These are phyloP conservation scores for Schizophyllum amplum DNA, from an alignment of 1,284 basidiomycete genomes.

Conservation along the genomic window DNA sequence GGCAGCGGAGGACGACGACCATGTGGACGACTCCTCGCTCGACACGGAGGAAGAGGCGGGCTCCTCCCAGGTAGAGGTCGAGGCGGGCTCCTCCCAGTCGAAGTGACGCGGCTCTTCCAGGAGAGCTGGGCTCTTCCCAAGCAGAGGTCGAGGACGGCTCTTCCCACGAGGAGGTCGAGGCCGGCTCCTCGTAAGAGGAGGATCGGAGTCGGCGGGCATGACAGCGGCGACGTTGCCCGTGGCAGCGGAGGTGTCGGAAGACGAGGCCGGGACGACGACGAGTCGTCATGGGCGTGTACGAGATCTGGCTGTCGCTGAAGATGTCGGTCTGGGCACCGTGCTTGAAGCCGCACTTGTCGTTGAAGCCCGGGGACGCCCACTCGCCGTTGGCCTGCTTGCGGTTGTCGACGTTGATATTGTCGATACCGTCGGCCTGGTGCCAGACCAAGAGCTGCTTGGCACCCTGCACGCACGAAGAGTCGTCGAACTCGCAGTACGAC, in stretches of 20 bases:
- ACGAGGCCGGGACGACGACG: not conserved
- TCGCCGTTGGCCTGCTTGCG: conserved; percentile 24
- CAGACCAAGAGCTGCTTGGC: conserved; percentile 43
- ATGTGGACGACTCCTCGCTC: not conserved
- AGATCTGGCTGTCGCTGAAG: conserved; percentile 17
- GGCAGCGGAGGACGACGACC: not conserved
- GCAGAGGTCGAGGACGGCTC: not conserved
- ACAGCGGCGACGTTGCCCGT: not conserved
- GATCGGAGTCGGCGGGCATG: too few relatives aligned
- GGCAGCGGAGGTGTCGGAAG: too few relatives aligned
- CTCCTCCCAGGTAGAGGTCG: not conserved
- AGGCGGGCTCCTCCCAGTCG: not conserved
- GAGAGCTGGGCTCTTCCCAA: not conserved
- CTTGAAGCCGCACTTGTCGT: conserved; percentile 32
- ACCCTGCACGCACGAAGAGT: conserved; percentile 28
- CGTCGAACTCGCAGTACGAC: conserved; percentile 37
- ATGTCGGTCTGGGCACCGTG: conserved; percentile 36
- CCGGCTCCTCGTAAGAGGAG: not conserved
- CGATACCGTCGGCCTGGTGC: conserved; percentile 31
- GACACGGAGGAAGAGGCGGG: not conserved
- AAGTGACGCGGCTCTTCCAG: not conserved
- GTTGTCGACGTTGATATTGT: conserved; percentile 35
- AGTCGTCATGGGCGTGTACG: too few relatives aligned
- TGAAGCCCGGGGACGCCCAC: conserved; percentile 35
- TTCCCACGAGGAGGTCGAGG: not conserved